Base-by-base conservation (phyloP, 2,329 filamentous ascomycete species). In the Beauveria bassiana region DNA sequence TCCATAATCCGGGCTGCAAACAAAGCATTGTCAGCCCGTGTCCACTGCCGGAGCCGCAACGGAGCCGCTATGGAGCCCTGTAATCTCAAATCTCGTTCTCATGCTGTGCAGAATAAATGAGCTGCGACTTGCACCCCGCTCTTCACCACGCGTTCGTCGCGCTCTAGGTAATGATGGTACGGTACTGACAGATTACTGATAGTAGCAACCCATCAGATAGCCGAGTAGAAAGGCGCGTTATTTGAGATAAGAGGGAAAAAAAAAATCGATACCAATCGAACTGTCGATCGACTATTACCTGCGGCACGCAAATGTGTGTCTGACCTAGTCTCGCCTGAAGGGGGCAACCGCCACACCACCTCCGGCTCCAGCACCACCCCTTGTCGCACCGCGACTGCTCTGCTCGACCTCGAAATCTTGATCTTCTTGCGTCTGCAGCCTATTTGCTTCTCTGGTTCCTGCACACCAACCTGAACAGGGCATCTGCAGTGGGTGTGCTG, bases 351-450 rank as follows among this genome's bases (percentile, higher is more conserved):
- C 50, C 58, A 60, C 49, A 60, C 49, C 58, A 60, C 20, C 38
- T 20, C 24, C 28, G 45, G 26, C 54, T 31, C 20, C 31, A 42
- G 5, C 31, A 47, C 40, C 43, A 24, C 49, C 59, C 59, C 59
- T 61, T 50, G 59, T 55, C 59, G 43, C 51, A 61, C 51, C 43
- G 45, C 50, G 24, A 38, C 22, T 47, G 50, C 45, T 61, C 51
- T 50, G 26, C 20, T 47, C 58, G 53, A 42, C 45, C 59, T 61
- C 59, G 51, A 43, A 50, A 55, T 61, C 59, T 55, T 50, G 59
- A 49, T 50, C 49, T 42, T 50, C 24, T 5, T 61, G 51, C 43
- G 28, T 55, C 51, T 53, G 53, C 50, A 55, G 3, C 42, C 50
- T 43, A 50, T 49, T 43, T 50, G 24, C 49, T 31, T 42, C 43